phyloP scores from a whole-genome alignment of 2,329 filamentous ascomycete species.

The Pseudocercospora pini-densiflorae region DNA sequence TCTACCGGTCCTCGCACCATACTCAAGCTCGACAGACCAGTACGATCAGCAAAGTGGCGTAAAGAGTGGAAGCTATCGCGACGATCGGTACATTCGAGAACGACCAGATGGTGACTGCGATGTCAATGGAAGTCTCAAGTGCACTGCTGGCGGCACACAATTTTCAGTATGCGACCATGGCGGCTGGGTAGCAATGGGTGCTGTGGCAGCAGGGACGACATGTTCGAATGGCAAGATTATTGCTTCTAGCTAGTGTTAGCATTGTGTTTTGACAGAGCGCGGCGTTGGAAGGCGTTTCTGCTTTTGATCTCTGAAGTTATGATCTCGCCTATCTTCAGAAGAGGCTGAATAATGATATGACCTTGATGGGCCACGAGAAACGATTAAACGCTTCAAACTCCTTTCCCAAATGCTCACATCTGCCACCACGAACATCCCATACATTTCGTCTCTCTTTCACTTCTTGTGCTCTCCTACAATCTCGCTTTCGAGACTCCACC shows the following conservation, averaged over 20 bases:
- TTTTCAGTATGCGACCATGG: constrained; percentile 40
- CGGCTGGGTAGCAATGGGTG: constrained; percentile 40
- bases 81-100: constrained; percentile 39
- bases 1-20: constrained; percentile 38
- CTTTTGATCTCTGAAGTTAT: not conserved
- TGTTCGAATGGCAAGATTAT: constrained; percentile 37
- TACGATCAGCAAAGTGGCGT: constrained; percentile 36
- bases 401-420: not conserved
- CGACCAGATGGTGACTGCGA: constrained; percentile 25
- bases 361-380: not conserved
- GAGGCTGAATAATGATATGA: not conserved
- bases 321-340: not conserved
- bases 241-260: constrained; percentile 12
- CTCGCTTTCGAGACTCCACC: not conserved
- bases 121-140: constrained; percentile 34
- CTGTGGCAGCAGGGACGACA: constrained; percentile 36
- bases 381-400: not conserved
- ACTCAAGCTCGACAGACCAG: constrained; percentile 21
- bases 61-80: constrained; percentile 35
- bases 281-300: constrained; percentile 6
- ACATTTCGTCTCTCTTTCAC: not conserved
- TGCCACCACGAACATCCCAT: not conserved
- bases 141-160: constrained; percentile 32
- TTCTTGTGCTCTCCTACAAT: not conserved
- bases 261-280: not conserved